Conservation (phyloP, 805 yeast species). For the Sugiyamaella americana region DNA sequence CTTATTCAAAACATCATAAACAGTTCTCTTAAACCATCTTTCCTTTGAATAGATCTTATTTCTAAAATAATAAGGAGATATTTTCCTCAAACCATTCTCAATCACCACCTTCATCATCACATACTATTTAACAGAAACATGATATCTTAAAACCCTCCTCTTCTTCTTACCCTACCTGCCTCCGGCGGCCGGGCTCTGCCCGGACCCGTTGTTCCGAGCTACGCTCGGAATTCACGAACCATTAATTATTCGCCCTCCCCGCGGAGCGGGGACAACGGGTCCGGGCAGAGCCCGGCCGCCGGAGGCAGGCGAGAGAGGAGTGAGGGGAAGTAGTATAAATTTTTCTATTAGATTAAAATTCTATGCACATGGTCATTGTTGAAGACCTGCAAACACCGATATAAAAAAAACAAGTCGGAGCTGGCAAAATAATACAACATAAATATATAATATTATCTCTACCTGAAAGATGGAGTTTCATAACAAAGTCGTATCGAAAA, state of each 20-base stretch:
- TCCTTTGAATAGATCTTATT: conserved; percentile 77
- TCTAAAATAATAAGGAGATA: conserved; percentile 14
- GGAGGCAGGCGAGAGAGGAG: neutral
- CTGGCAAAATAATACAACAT: conserved; percentile 7
- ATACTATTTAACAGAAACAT: too few relatives aligned
- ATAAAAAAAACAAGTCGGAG: conserved; percentile 3
- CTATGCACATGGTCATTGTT: conserved; percentile 20
- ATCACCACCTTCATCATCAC: conserved; percentile 1
- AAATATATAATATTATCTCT: neutral
- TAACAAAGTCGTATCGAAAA: neutral
- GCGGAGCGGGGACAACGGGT: neutral
- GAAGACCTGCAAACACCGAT: conserved; percentile 17
- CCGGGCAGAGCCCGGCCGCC: neutral
- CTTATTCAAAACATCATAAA: conserved; percentile 62
- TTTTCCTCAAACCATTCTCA: conserved; percentile 10
- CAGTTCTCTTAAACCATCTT: conserved; percentile 76
- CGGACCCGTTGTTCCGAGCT: neutral
- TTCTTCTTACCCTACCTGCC: too few relatives aligned
- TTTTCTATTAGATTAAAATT: conserved; percentile 5
- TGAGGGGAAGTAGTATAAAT: neutral
- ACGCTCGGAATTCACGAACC: too few relatives aligned
- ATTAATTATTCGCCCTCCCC: too few relatives aligned
- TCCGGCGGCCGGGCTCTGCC: neutral
- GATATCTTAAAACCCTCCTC: too few relatives aligned
- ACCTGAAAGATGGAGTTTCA: neutral